Conservation (phyloP, 139 green algal genomes). For the Picochlorum sp. region DNA sequence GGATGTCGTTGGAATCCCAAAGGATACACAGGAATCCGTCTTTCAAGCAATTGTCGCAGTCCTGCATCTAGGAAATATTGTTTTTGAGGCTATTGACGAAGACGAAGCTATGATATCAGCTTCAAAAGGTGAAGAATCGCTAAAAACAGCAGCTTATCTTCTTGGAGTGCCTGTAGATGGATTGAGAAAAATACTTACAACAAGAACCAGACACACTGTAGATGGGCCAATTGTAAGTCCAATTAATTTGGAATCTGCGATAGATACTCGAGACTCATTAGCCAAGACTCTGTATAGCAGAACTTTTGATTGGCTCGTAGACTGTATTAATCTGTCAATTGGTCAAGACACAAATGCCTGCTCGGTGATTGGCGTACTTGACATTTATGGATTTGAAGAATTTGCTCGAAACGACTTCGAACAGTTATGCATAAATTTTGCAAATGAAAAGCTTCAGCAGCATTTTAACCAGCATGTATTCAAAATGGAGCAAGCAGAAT, state of each 20-base stretch:
- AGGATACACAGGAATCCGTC: conserved; percentile 63
- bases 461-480: conserved; percentile 99
- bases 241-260: conserved; percentile 67
- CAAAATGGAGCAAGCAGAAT: conserved; percentile 98
- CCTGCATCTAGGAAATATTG: conserved; percentile 91
- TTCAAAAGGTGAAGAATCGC: conserved; percentile 12
- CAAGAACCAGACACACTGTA: conserved; percentile 73
- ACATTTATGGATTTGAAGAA: conserved; percentile 96
- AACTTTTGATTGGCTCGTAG: conserved; percentile 96
- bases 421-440: conserved; percentile 99
- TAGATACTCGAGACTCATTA: conserved; percentile 83
- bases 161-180: conserved; percentile 59
- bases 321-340: conserved; percentile 62
- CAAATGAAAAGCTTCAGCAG: conserved; percentile 99
- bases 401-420: conserved; percentile 90
- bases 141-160: conserved; percentile 48
- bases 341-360: conserved; percentile 48
- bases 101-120: conserved; percentile 12
- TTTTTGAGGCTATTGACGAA: conserved; percentile 52
- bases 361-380: conserved; percentile 76
- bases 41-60: conserved; percentile 82
- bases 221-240: conserved; percentile 85
- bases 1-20: conserved; percentile 83
- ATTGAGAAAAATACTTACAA: conserved; percentile 78
- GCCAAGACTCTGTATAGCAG: conserved; percentile 91